Conservation (phyloP, 2,329 filamentous ascomycete genomes). For the Colletotrichum lupini region DNA sequence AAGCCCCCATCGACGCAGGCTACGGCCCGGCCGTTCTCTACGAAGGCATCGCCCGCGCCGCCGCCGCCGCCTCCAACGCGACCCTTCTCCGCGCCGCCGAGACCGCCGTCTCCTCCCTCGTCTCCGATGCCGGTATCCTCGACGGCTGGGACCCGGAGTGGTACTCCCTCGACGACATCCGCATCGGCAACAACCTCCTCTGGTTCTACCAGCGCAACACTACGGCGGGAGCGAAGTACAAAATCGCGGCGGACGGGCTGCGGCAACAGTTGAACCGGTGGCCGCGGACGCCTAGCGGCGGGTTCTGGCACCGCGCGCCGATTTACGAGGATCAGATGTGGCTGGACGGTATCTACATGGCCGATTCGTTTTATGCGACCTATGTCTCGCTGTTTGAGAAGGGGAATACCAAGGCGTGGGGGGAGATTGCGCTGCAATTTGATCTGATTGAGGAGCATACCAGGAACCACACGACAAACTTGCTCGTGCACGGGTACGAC, state of each 20-base stretch:
- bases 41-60: slow-evolving; percentile 25
- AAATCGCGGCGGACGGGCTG: slow-evolving; percentile 57
- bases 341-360: slow-evolving; percentile 67
- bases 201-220: slow-evolving; percentile 58
- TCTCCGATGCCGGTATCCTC: slow-evolving; percentile 53
- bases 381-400: slow-evolving; percentile 52
- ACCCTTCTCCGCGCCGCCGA: slow-evolving; percentile 18
- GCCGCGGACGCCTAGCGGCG: slow-evolving; percentile 60
- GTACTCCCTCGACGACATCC: slow-evolving; percentile 64
- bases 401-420: slow-evolving; percentile 52
- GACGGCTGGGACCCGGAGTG: slow-evolving; percentile 57
- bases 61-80: not conserved
- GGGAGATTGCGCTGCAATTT: slow-evolving; percentile 58
- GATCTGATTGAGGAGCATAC: slow-evolving; percentile 57
- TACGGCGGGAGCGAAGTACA: slow-evolving; percentile 56
- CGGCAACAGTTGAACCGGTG: slow-evolving; percentile 58
- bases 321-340: slow-evolving; percentile 66
- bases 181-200: slow-evolving; percentile 63
- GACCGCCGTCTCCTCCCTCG: slow-evolving; percentile 24
- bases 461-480: slow-evolving; percentile 49
- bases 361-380: slow-evolving; percentile 54
- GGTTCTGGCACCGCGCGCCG: slow-evolving; percentile 61
- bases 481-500: slow-evolving; percentile 67
- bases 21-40: slow-evolving; percentile 28
- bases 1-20: slow-evolving; percentile 4